A percentile compares a stretch with the other conserved stretches of the same genome.
phyloP scores from a whole-genome alignment of 257 asterid genomes.

The Solanum infundibuliforme region DNA sequence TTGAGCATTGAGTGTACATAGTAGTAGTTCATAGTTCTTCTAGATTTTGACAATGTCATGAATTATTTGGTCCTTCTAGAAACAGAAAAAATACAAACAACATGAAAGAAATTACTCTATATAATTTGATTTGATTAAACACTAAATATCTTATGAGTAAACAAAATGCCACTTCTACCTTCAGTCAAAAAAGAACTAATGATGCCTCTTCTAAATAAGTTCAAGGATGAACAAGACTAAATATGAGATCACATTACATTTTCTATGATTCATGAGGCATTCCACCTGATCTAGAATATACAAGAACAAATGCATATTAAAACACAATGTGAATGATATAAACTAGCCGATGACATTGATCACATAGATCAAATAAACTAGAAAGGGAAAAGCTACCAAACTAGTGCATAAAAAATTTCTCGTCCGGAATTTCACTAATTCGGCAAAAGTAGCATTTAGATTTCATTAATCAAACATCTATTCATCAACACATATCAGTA shows the following conservation, averaged over 20 bases:
- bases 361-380: neutral
- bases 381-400: neutral
- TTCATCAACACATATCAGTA: neutral
- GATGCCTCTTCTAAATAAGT: neutral
- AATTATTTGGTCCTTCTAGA: neutral
- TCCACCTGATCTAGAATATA: neutral
- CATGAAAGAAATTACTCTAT: neutral
- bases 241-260: slow-evolving; percentile 1
- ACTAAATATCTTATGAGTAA: neutral
- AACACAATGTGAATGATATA: neutral
- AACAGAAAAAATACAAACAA: neutral
- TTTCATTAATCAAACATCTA: neutral
- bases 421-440: neutral
- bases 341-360: neutral
- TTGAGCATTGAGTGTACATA: neutral
- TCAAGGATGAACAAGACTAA: neutral
- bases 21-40: no score
- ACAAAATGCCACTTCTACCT: neutral
- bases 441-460: neutral
- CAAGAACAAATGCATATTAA: neutral
- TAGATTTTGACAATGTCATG: neutral
- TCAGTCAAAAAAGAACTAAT: neutral
- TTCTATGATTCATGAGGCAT: neutral
- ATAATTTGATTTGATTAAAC: neutral
- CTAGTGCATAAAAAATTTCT: neutral